Evolutionary conservation across 225 moss, liverwort and hornwort species (phyloP), one percentile per base, ranked within the genome.

Genomic region (Straminergon stramineum): DNA sequence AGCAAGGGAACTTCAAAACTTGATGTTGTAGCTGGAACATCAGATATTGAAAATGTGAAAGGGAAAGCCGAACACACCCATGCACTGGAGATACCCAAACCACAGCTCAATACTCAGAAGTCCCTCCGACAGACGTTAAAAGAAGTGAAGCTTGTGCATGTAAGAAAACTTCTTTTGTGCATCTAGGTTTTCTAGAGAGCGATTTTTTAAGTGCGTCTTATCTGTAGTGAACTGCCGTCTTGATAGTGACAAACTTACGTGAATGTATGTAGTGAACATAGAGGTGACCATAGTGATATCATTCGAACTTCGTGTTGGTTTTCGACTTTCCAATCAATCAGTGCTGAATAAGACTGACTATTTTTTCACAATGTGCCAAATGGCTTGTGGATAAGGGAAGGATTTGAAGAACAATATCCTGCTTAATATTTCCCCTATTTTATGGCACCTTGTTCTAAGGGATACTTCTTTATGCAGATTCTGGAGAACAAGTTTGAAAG

Each of bases 101-200:
- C 94, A 28, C 86, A 89, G 53, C 75, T 94, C 66, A 91, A 82
- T 64, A 87, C 91, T 79, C 94, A 97, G 85, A 96, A 95, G 81
- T 97, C 98, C 11, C 91, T 98, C 43, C 89, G 91, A 69, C 95
- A 95, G 86, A 76, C 95, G 60, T 11, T 98, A 79, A 95, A 95
- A 84, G 96, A 98, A 92, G 97, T 98, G 90, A 98, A 94, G 88
- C 64, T 97, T 88, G 94, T 98, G 87, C 98, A 98, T 89, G 98
- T 98, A 92, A 95, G 84, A 39, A 81, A 51, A 4, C 17, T 39
- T 86, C 69, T 79, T 87, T 67, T 51, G 81, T 82, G n/a, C 67
- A 52, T 88, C 52, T 52, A 41, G 53, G 10, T 83, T 63, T 71
- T 90, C 51, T 64, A 41, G 65, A 53, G 41, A 83, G 66, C 16